Percentiles rank a stretch among this genome's conserved stretches.
These are phyloP conservation scores for Phoenix roebelenii DNA, from an alignment of 176 grass and related monocot genomes.

Conservation along the genomic window DNA sequence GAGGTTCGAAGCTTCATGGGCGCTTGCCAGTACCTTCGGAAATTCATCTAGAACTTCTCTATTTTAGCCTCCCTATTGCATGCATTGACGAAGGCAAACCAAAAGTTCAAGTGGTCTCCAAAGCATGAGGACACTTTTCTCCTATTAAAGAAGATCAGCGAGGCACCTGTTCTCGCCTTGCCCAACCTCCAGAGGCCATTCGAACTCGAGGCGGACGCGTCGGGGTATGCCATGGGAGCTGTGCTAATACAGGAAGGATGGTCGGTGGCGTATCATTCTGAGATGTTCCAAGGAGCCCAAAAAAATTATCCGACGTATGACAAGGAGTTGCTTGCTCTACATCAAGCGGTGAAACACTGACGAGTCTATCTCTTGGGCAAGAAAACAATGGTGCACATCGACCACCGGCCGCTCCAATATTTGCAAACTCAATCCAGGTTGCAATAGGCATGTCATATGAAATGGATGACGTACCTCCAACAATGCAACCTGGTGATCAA, in stretches of 20 bases:
- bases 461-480: background rate
- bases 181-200: background rate
- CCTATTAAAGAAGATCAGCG: slow-evolving; percentile 4
- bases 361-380: background rate
- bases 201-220: background rate
- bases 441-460: background rate
- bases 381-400: background rate
- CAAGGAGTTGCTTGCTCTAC: background rate
- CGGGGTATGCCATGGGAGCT: background rate
- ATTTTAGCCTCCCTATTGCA: background rate
- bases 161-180: background rate
- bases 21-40: background rate
- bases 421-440: background rate
- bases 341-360: background rate
- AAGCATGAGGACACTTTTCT: background rate
- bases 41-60: slow-evolving; percentile 7
- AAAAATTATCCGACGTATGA: background rate
- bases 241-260: background rate
- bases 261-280: background rate
- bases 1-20: no score
- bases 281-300: background rate
- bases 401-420: background rate
- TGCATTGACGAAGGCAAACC: slow-evolving; percentile 9
- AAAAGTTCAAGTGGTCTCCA: background rate
- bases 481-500: background rate